phyloP scores from a whole-genome alignment of 768 basidiomycete genomes.

The Boletus rufocinnamomeus region DNA sequence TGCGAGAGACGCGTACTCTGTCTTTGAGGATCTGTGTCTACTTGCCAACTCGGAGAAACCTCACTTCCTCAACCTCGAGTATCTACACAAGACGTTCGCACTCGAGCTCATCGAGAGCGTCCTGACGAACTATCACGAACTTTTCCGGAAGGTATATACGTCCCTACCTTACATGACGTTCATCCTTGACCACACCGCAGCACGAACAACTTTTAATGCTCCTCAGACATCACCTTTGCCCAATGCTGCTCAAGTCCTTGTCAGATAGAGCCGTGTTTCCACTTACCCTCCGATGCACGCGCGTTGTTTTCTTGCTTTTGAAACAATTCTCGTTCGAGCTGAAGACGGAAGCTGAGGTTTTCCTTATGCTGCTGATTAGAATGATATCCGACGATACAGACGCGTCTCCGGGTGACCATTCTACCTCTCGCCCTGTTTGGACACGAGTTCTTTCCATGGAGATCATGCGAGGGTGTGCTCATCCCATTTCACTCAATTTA shows the following conservation, averaged over 20 bases:
- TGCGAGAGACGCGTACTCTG: slow-evolving; percentile 79
- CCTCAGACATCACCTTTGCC: slow-evolving; percentile 88
- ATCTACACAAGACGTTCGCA: slow-evolving; percentile 89
- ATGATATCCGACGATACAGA: slow-evolving; percentile 59
- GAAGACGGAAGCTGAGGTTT: slow-evolving; percentile 81
- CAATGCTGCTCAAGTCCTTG: slow-evolving; percentile 81
- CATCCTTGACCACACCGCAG: slow-evolving; percentile 39
- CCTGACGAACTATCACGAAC: slow-evolving; percentile 85
- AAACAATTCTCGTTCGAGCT: slow-evolving; percentile 88
- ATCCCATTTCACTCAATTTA: neutral
- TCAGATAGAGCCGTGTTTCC: slow-evolving; percentile 85
- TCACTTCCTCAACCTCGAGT: slow-evolving; percentile 77
- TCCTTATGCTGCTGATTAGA: slow-evolving; percentile 71
- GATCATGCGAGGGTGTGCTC: slow-evolving; percentile 76
- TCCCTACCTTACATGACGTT: neutral
- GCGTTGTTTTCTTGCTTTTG: slow-evolving; percentile 90
- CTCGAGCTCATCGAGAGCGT: slow-evolving; percentile 98
- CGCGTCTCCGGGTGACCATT: slow-evolving; percentile 30
- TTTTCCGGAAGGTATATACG: slow-evolving; percentile 71
- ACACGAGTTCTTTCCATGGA: slow-evolving; percentile 92
- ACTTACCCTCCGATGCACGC: slow-evolving; percentile 84
- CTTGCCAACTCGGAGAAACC: slow-evolving; percentile 83
- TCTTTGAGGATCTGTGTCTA: slow-evolving; percentile 92
- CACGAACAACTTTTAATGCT: slow-evolving; percentile 83
- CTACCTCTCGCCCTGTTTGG: slow-evolving; percentile 64